A percentile compares a stretch with the other conserved stretches of the same genome.
These are phyloP conservation scores for Termitomyces sp. DNA, from an alignment of 768 basidiomycete genomes.

Conservation along the genomic window DNA sequence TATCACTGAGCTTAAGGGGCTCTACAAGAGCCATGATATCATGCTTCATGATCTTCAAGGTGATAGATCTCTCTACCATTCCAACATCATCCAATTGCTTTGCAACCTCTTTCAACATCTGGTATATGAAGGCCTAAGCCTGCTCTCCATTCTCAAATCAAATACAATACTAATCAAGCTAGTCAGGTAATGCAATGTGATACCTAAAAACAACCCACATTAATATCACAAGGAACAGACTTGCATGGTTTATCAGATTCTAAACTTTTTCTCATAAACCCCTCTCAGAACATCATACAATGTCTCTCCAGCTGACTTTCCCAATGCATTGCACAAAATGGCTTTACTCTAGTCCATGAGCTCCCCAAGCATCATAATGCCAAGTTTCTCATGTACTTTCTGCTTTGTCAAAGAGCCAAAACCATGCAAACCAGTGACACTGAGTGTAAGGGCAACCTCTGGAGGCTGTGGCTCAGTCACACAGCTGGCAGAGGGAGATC, in stretches of 20 bases:
- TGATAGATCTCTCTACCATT: conserved; percentile 72
- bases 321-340: conserved; percentile 61
- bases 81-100: conserved; percentile 63
- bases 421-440: conserved; percentile 81
- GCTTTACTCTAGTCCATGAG: conserved; percentile 60
- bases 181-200: background rate
- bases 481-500: too few species aligned
- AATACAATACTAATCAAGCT: conserved; percentile 49
- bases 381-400: conserved; percentile 59
- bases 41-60: conserved; percentile 86
- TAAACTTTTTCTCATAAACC: conserved; percentile 76
- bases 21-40: conserved; percentile 74
- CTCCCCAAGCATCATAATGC: conserved; percentile 51
- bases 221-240: conserved; percentile 92
- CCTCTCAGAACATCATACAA: conserved; percentile 84
- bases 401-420: conserved; percentile 75
- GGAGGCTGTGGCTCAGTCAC: too few species aligned
- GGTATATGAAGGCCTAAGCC: conserved; percentile 42
- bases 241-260: conserved; percentile 85
- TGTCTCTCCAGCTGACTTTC: conserved; percentile 78
- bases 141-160: conserved; percentile 83
- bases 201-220: conserved; percentile 50
- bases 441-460: conserved; percentile 29
- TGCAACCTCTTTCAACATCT: conserved; percentile 16
- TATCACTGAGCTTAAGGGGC: conserved; percentile 52